Conservation (phyloP, 2,329 filamentous ascomycete genomes). For the Plectosphaerella sp. region DNA sequence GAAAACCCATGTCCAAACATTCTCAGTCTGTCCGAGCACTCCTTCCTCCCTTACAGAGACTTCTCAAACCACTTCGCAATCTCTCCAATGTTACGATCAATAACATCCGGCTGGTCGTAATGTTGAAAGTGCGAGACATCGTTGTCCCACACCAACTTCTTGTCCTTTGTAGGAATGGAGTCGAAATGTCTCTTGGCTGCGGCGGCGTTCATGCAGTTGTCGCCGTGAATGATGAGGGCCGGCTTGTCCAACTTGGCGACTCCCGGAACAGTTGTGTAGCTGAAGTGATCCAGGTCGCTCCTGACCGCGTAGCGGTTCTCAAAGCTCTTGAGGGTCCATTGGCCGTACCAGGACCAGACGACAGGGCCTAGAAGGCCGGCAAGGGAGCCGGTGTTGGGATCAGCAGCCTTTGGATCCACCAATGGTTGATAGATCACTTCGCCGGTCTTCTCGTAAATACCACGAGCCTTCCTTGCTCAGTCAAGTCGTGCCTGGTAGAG, state of each 20-base stretch:
- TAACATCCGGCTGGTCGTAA: slow-evolving; percentile 20
- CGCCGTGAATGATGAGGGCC: slow-evolving; percentile 21
- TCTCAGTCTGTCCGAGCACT: neutral
- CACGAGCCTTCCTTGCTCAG: slow-evolving; percentile 17
- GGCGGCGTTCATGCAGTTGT: slow-evolving; percentile 23
- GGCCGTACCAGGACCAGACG: slow-evolving; percentile 23
- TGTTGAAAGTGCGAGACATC: slow-evolving; percentile 21
- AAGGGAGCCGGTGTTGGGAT: slow-evolving; percentile 15
- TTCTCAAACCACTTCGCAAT: slow-evolving; percentile 18
- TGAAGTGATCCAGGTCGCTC: slow-evolving; percentile 24
- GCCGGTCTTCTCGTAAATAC: slow-evolving; percentile 19
- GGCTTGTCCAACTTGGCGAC: slow-evolving; percentile 22
- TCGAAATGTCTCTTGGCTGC: slow-evolving; percentile 20
- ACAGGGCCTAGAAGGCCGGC: slow-evolving; percentile 21
- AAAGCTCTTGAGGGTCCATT: slow-evolving; percentile 21
- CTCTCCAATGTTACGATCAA: slow-evolving; percentile 21
- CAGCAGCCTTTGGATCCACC: slow-evolving; percentile 16
- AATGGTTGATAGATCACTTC: slow-evolving; percentile 22
- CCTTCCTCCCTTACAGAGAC: neutral
- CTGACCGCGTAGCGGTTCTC: slow-evolving; percentile 24
- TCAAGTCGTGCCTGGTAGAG: slow-evolving; percentile 18
- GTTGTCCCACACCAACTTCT: slow-evolving; percentile 23
- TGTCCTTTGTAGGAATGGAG: slow-evolving; percentile 17
- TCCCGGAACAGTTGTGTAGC: slow-evolving; percentile 20
- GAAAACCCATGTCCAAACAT: neutral